A percentile compares a stretch with the other conserved stretches of the same genome.
These are phyloP conservation scores for Fusarium dlaminii DNA, from an alignment of 2,329 filamentous ascomycete genomes.

Conservation along the genomic window DNA sequence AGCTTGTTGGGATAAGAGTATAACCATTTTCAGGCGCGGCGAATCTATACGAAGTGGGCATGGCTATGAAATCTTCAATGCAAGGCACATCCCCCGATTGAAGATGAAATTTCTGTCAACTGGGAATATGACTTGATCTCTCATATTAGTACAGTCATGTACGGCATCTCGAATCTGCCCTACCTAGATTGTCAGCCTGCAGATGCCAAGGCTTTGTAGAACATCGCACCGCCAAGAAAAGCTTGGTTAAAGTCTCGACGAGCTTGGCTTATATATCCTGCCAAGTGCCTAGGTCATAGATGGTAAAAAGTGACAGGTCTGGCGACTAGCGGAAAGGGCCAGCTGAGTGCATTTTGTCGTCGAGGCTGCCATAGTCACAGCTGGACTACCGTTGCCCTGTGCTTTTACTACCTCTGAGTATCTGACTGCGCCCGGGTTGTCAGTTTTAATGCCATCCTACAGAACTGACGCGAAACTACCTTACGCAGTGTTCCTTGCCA, in stretches of 20 bases:
- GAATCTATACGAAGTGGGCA: not conserved
- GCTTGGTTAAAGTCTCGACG: conserved; percentile 41
- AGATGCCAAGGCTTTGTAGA: conserved; percentile 39
- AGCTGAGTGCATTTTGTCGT: conserved; percentile 2
- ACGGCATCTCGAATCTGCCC: conserved; percentile 22
- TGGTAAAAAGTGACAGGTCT: conserved; percentile 7
- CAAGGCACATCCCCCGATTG: not conserved
- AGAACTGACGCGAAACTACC: not conserved
- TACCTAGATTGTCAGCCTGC: conserved; percentile 28
- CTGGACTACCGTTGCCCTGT: not conserved
- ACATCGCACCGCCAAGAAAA: conserved; percentile 44
- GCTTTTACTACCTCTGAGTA: not conserved
- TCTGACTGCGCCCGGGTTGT: not conserved
- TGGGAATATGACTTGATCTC: not conserved
- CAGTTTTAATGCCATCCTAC: not conserved
- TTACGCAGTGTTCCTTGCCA: conserved; percentile 3
- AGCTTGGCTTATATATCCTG: conserved; percentile 37
- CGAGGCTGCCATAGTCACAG: not conserved
- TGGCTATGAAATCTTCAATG: not conserved
- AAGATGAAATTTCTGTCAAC: not conserved
- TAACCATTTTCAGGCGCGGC: not conserved
- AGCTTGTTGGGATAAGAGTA: not conserved
- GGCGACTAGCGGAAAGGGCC: conserved; percentile 6
- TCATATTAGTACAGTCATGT: not conserved
- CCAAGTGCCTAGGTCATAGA: conserved; percentile 18